Evolutionary conservation across 169 alveolate genomes (phyloP).

Genomic region (Eimeria acervulina): DNA sequence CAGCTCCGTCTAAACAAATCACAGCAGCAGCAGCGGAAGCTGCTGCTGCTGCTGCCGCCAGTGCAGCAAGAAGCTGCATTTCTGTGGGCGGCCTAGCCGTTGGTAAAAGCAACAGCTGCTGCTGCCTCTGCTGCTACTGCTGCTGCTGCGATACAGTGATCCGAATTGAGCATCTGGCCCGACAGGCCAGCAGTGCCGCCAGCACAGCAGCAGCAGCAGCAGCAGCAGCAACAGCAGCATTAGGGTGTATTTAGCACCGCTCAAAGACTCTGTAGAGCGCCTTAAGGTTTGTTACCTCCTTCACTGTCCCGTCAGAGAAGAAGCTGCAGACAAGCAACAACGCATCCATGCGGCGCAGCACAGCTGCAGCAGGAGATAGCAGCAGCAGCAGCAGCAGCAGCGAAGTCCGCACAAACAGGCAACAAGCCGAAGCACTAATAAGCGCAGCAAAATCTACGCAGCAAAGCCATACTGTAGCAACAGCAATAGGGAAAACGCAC

Average conservation of each 20-base stretch:
- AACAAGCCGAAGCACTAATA: not conserved
- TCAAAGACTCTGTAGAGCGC: constrained; percentile 80
- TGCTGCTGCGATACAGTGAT: constrained; percentile 32
- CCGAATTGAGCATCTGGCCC: not conserved
- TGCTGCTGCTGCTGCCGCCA: not conserved
- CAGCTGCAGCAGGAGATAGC: not conserved
- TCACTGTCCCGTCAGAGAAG: constrained; percentile 47
- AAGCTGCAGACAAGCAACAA: constrained; percentile 11
- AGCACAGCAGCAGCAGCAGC: not conserved
- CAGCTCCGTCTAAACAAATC: not conserved
- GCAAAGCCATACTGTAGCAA: no score
- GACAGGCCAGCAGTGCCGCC: not conserved
- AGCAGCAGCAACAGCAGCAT: constrained; percentile 24
- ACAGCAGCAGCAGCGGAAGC: not conserved
- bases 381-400: not conserved
- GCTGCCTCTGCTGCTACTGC: not conserved
- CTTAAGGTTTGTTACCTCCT: constrained; percentile 52
- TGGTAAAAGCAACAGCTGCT: not conserved
- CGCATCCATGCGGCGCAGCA: not conserved
- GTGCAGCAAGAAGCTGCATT: constrained; percentile 20
- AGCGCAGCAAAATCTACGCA: no score
- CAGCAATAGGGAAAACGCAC: no score
- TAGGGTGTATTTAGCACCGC: constrained; percentile 53
- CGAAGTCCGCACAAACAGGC: not conserved
- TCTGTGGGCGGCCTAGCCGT: not conserved